phyloP scores from a whole-genome alignment of 768 basidiomycete genomes.

The Podaxis mareebaensis region DNA sequence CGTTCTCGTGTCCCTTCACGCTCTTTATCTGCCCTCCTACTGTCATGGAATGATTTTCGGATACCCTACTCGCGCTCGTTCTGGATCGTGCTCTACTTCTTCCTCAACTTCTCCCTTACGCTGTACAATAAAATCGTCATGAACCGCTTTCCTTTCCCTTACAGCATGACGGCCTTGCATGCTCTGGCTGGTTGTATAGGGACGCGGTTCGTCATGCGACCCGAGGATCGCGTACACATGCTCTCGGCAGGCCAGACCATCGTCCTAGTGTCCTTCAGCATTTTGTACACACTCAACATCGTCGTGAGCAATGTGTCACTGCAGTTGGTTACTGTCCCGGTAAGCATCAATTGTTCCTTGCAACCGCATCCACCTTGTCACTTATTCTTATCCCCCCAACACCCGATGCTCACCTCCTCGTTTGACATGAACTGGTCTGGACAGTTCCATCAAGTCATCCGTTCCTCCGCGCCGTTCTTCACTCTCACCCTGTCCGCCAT shows the following conservation, averaged over 20 bases:
- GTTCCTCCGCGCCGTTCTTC: conserved; percentile 91
- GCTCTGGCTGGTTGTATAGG: conserved; percentile 85
- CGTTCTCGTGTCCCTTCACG: background rate
- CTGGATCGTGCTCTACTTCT: conserved; percentile 85
- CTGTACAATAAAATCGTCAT: conserved; percentile 95
- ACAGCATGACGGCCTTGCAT: conserved; percentile 91
- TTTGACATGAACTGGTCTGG: background rate
- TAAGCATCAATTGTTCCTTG: conserved; percentile 38
- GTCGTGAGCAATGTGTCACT: conserved; percentile 91
- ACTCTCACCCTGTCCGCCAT: conserved; percentile 76
- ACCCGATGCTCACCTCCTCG: background rate
- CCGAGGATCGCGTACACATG: conserved; percentile 18
- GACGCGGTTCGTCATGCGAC: conserved; percentile 61
- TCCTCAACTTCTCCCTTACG: conserved; percentile 88
- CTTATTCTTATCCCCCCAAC: background rate
- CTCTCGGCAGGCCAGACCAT: conserved; percentile 56
- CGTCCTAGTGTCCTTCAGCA: conserved; percentile 78
- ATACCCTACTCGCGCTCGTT: conserved; percentile 25
- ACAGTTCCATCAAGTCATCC: conserved; percentile 96
- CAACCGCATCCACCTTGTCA: background rate
- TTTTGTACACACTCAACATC: conserved; percentile 92
- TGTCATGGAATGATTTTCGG: background rate
- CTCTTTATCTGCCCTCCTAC: background rate
- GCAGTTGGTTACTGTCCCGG: conserved; percentile 86
- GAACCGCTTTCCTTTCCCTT: conserved; percentile 92